Percentiles rank a stretch among this genome's conserved stretches.
Conservation (phyloP, 1,284 basidiomycete genomes). For the Trichosporon sp. region DNA sequence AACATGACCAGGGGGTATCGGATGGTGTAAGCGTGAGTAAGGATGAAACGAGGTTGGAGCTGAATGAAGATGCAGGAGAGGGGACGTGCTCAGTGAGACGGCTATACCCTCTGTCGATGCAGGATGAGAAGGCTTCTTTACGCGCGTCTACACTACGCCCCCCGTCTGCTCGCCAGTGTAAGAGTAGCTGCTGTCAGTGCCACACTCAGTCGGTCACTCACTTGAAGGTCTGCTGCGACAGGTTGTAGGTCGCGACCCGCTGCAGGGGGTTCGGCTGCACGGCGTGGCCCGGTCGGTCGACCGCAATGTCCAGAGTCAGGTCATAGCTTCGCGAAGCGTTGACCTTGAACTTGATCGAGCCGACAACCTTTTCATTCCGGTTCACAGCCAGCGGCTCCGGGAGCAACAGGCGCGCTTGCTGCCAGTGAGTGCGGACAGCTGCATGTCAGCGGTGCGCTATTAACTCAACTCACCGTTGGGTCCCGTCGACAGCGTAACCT, state of each 20-base stretch:
- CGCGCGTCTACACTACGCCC: slow-evolving; percentile 5
- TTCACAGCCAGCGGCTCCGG: slow-evolving; percentile 58
- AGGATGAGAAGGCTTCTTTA: no score
- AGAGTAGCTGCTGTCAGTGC: slow-evolving; percentile 33
- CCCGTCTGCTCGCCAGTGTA: slow-evolving; percentile 31
- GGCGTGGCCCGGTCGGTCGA: slow-evolving; percentile 42
- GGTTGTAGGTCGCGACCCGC: slow-evolving; percentile 46
- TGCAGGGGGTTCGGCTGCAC: slow-evolving; percentile 41
- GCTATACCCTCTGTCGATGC: no score
- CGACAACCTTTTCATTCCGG: slow-evolving; percentile 49
- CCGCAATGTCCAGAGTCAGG: slow-evolving; percentile 46
- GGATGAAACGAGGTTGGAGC: not conserved
- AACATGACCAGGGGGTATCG: not conserved
- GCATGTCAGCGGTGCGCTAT: slow-evolving; percentile 19
- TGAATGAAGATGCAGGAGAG: not conserved
- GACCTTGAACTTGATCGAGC: slow-evolving; percentile 45
- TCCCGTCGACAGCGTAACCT: slow-evolving; percentile 53
- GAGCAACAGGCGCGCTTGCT: slow-evolving; percentile 53
- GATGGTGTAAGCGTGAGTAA: not conserved
- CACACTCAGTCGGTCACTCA: slow-evolving; percentile 31
- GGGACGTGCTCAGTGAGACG: not conserved
- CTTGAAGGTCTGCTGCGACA: slow-evolving; percentile 56
- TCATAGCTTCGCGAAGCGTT: slow-evolving; percentile 55
- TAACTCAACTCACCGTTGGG: slow-evolving; percentile 45
- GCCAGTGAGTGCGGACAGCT: slow-evolving; percentile 55